Evolutionary conservation across 495 filamentous ascomycete species (phyloP), one percentile per base, ranked within the genome.

Genomic region (Xylaria bambusicola): DNA sequence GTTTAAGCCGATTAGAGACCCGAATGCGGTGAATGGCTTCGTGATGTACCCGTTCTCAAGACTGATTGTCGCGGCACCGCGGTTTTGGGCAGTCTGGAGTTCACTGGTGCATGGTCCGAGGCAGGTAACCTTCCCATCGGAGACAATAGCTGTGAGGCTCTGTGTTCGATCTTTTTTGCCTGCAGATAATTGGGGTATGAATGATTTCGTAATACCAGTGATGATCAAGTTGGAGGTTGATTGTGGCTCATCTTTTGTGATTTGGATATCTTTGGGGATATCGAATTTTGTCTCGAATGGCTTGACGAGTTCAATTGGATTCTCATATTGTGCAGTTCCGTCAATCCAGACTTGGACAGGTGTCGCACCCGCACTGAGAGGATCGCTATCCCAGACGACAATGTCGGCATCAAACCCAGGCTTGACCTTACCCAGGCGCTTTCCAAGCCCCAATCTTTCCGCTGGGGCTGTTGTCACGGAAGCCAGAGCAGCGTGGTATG

Each of bases 271-370:
- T 26, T 69, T 66, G 9, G 72, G 60, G 2, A 67, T 63, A 6
- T 66, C 65, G 8, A 69, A 66, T 23, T 66, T 53, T 15, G 48
- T 26, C 10, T 55, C 66, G 40, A 41, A 63, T 7, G 73, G 71
- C 69, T 75, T 83, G 48, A 62, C 52, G 58, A 75, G 66, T 71
- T 71, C 72, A 52, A 77, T 65, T 15, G 72, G 75, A 13, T 75
- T 51, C n/a, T 80, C 74, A 23, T 77, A 77, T 49, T 79, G 77
- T 2, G 77, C 74, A 12, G 73, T 81, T 6, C 86, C 85, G 63
- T 88, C 86, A 58, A 88, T 84, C 78, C 80, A 88, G 2, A 88
- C 83, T 57, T 88, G 83, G 0, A 81, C 68, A 0, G 86, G 83
- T 5, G 84, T 73, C 0, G 85, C 85, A 9, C 86, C 86, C 0